Percentiles rank a stretch among this genome's conserved stretches.
phyloP scores from a whole-genome alignment of 2,329 filamentous ascomycete genomes.

The Colletotrichum eremochloae region DNA sequence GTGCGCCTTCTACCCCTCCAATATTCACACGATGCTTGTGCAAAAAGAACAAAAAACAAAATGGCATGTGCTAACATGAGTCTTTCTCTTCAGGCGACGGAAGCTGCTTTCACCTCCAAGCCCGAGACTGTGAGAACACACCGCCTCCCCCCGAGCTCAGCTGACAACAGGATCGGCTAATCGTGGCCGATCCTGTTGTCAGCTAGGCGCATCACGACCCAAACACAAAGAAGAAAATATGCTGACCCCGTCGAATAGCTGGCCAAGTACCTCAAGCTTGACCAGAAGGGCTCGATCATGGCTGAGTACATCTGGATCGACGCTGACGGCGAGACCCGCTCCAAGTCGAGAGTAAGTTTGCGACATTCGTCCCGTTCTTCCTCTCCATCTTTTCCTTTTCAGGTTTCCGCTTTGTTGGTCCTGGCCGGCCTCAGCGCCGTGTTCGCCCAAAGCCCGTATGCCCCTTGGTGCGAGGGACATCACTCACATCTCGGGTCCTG shows the following conservation, averaged over 20 bases:
- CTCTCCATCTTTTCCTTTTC: constrained; percentile 36
- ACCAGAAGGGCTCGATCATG: constrained; percentile 89
- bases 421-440: constrained; percentile 9
- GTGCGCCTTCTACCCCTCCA: background rate
- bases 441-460: background rate
- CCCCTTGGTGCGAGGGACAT: background rate
- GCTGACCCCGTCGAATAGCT: constrained; percentile 68
- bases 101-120: constrained; percentile 48
- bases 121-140: constrained; percentile 52
- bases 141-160: constrained; percentile 9
- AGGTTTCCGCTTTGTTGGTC: constrained; percentile 7
- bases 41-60: too few relatives aligned
- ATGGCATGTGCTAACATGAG: constrained; percentile 38
- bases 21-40: background rate
- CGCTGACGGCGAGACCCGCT: constrained; percentile 83
- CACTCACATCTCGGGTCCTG: background rate
- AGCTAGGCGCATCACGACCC: background rate
- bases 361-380: constrained; percentile 44
- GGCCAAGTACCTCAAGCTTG: constrained; percentile 90
- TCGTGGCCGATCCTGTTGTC: background rate
- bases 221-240: constrained; percentile 12
- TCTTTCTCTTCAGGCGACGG: constrained; percentile 45
- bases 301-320: constrained; percentile 99
- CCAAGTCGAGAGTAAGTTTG: constrained; percentile 91
- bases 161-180: background rate